phyloP scores from a whole-genome alignment of 2,329 filamentous ascomycete genomes.

The Xylaria sp. region DNA sequence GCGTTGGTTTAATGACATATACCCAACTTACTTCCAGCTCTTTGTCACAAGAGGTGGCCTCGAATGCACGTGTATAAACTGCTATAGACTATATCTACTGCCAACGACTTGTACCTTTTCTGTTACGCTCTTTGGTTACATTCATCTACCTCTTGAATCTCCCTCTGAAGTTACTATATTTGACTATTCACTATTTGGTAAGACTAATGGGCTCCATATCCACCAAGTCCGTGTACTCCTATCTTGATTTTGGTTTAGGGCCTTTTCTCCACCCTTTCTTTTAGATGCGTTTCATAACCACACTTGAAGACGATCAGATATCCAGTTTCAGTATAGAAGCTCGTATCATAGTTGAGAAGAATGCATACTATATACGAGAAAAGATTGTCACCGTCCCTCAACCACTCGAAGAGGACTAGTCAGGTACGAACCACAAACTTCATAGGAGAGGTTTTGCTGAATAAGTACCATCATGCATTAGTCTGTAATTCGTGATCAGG shows the following conservation, averaged over 20 bases:
- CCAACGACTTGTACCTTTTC: not conserved
- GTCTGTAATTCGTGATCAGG: too few species aligned
- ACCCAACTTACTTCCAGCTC: slow-evolving; percentile 21
- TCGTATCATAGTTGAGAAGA: not conserved
- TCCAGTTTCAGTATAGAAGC: not conserved
- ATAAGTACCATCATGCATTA: too few species aligned
- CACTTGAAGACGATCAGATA: not conserved
- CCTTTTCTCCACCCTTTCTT: not conserved
- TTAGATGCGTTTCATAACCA: not conserved
- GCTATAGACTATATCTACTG: not conserved
- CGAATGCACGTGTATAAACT: slow-evolving; percentile 6
- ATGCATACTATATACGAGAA: not conserved
- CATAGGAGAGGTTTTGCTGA: too few species aligned
- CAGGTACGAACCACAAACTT: slow-evolving; percentile 2
- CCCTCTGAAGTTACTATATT: not conserved
- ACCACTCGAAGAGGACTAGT: slow-evolving; percentile 14
- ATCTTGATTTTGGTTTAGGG: too few species aligned
- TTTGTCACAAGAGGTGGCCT: not conserved
- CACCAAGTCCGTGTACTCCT: not conserved
- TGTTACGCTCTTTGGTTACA: not conserved
- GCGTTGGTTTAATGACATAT: slow-evolving; percentile 26
- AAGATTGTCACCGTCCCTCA: not conserved
- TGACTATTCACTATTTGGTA: not conserved
- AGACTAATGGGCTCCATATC: not conserved
- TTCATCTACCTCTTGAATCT: not conserved